Evolutionary conservation across 176 grass and related monocot species (phyloP).

Genomic region (Phyllostachys edulis): DNA sequence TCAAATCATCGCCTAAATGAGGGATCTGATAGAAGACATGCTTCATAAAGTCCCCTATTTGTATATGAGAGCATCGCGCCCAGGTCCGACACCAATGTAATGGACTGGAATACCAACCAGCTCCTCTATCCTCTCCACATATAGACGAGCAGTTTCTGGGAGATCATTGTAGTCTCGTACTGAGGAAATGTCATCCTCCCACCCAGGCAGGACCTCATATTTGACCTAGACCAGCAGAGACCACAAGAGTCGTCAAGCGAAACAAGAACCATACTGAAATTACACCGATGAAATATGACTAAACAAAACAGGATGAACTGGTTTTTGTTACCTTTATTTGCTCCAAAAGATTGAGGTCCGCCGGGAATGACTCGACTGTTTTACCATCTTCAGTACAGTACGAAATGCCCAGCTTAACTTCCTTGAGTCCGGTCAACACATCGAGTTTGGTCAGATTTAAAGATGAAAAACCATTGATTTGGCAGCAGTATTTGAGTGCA

Average conservation of each 20-base stretch:
- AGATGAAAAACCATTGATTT: conserved; percentile 89
- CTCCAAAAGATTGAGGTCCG: conserved; percentile 60
- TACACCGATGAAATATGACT: background rate
- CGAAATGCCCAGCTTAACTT: conserved; percentile 72
- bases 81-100: conserved; percentile 83
- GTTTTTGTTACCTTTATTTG: conserved; percentile 54
- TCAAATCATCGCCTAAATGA: background rate
- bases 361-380: conserved; percentile 57
- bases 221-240: conserved; percentile 64
- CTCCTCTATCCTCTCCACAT: conserved; percentile 91
- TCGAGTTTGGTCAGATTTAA: conserved; percentile 92
- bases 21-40: background rate
- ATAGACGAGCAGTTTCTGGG: conserved; percentile 60
- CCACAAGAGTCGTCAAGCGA: background rate
- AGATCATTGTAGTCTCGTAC: conserved; percentile 67
- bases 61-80: conserved; percentile 87
- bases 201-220: conserved; percentile 80
- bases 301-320: background rate
- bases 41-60: conserved; percentile 38
- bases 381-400: conserved; percentile 46
- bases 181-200: conserved; percentile 75
- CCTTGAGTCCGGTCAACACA: conserved; percentile 70
- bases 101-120: conserved; percentile 79
- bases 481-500: conserved; percentile 76
- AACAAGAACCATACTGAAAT: background rate